Evolutionary conservation across 768 basidiomycete genomes (phyloP).

Genomic region (Daedalea quercina): DNA sequence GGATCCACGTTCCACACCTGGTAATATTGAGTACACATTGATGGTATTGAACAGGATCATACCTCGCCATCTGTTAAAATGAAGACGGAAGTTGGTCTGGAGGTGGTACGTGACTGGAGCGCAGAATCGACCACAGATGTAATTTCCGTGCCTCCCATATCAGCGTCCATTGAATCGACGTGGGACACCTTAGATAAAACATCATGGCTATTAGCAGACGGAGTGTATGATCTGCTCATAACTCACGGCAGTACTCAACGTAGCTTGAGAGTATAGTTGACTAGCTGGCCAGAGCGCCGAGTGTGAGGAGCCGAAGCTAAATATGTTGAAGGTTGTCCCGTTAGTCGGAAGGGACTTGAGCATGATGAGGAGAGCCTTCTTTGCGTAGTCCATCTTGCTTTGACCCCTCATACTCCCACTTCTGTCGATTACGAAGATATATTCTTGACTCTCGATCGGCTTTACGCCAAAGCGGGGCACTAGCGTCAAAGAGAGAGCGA

Average conservation of each 20-base stretch:
- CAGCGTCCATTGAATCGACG: conserved; percentile 33
- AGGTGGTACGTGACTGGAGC: conserved; percentile 26
- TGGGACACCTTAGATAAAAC: conserved; percentile 28
- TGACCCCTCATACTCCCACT: conserved; percentile 44
- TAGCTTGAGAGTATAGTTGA: conserved; percentile 19
- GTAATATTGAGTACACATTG: no score
- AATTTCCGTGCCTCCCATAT: conserved; percentile 49
- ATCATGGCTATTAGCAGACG: background rate
- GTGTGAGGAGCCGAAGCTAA: conserved; percentile 38
- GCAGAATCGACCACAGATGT: conserved; percentile 31
- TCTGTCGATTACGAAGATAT: conserved; percentile 54
- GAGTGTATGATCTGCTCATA: background rate
- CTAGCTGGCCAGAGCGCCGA: conserved; percentile 31
- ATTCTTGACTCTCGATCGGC: conserved; percentile 42
- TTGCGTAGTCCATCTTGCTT: conserved; percentile 39
- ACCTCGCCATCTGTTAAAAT: conserved; percentile 55
- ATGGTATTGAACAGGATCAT: no score
- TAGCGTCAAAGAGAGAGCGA: conserved; percentile 49
- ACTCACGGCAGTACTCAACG: background rate
- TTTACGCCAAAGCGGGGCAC: conserved; percentile 44
- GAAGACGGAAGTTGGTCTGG: conserved; percentile 43
- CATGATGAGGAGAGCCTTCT: conserved; percentile 37
- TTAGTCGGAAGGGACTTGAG: conserved; percentile 40
- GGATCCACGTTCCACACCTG: background rate
- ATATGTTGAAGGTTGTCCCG: conserved; percentile 46